phyloP scores from a whole-genome alignment of 2,329 filamentous ascomycete genomes.

The Cytospora schulzeri region DNA sequence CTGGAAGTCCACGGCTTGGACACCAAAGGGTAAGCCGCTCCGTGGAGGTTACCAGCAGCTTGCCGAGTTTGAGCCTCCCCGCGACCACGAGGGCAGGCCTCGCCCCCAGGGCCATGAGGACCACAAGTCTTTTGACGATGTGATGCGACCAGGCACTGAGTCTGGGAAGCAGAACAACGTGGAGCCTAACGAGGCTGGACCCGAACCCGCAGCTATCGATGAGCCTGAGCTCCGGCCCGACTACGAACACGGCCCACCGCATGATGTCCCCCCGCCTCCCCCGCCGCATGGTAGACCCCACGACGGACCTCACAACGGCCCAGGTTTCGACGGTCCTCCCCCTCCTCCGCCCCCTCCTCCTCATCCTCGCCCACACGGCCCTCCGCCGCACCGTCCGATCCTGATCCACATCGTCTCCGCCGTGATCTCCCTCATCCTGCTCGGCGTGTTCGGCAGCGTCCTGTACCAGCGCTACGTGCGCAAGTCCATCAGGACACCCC shows the following conservation, averaged over 20 bases:
- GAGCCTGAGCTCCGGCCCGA: constrained; percentile 25
- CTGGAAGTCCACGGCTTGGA: constrained; percentile 3
- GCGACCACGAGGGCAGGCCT: background rate
- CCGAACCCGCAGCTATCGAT: background rate
- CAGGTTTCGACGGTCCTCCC: constrained; percentile 1
- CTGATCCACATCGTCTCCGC: constrained; percentile 23
- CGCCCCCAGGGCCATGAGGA: constrained; percentile 2
- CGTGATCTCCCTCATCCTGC: constrained; percentile 31
- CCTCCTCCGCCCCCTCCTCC: background rate
- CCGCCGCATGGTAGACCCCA: constrained; percentile 21
- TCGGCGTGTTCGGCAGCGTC: constrained; percentile 33
- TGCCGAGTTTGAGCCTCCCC: background rate
- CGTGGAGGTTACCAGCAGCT: constrained; percentile 1
- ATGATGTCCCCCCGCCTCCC: background rate
- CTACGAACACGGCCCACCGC: constrained; percentile 7
- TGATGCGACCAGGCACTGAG: background rate
- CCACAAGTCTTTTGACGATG: constrained; percentile 1
- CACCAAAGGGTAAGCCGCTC: background rate
- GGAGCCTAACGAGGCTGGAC: background rate
- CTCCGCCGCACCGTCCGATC: background rate
- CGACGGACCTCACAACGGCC: background rate
- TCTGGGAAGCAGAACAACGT: background rate
- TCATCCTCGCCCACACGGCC: background rate
- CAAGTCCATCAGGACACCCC: constrained; percentile 12
- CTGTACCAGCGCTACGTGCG: constrained; percentile 35